Percentiles rank a stretch among this genome's conserved stretches.
Evolutionary conservation across 441 rosid species (phyloP).

Genomic region (Populus tomentosa): DNA sequence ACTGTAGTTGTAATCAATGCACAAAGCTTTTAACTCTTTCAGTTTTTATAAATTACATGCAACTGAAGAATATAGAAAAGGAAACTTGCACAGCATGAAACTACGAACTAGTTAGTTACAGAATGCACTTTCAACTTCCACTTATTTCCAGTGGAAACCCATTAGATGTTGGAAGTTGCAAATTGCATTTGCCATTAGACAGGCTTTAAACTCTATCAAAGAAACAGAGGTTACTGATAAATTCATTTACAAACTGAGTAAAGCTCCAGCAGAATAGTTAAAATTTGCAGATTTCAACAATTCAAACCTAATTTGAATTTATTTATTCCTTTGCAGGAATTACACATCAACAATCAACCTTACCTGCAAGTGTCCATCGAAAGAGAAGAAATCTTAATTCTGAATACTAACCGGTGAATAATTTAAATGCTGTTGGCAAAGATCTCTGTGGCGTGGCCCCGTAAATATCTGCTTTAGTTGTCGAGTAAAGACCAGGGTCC

Average conservation of each 20-base stretch:
- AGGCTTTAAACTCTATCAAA: background rate
- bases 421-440: slow-evolving; percentile 67
- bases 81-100: background rate
- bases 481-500: slow-evolving; percentile 81
- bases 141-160: too few relatives aligned
- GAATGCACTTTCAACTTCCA: background rate
- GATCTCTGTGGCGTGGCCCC: slow-evolving; percentile 72
- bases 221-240: background rate
- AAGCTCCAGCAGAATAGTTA: too few relatives aligned
- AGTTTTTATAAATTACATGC: background rate
- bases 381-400: background rate
- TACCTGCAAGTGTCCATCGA: background rate
- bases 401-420: slow-evolving; percentile 42
- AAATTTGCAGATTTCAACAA: too few relatives aligned
- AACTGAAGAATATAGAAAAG: background rate
- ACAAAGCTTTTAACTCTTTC: background rate
- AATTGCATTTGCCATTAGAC: background rate
- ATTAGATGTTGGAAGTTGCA: too few relatives aligned
- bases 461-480: slow-evolving; percentile 63
- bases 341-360: background rate
- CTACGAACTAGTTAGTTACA: background rate
- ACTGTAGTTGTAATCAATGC: background rate
- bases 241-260: background rate
- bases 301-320: background rate
- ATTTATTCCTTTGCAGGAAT: background rate